phyloP scores from a whole-genome alignment of 108 stramenopile genomes.

The Pseudonitzschia multiseries region DNA sequence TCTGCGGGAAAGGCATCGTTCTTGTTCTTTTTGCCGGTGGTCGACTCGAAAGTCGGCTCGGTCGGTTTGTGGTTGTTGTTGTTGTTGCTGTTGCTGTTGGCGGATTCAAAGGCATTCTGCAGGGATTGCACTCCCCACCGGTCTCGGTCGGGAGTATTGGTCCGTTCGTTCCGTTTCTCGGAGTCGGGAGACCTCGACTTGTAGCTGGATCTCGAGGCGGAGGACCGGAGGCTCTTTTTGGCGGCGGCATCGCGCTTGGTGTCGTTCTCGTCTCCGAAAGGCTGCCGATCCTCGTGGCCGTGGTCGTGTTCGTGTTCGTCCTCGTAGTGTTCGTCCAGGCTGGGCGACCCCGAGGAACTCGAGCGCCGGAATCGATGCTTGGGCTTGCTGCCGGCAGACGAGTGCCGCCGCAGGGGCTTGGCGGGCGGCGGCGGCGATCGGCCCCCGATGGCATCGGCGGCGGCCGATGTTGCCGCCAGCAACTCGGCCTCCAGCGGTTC shows the following conservation, averaged over 20 bases:
- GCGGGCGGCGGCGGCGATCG: not conserved
- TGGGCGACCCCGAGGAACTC: not conserved
- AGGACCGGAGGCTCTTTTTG: not conserved
- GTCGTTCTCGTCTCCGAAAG: too few relatives aligned
- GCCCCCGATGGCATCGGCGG: not conserved
- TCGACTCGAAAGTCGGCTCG: not conserved
- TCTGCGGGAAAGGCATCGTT: not conserved
- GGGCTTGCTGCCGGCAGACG: not conserved
- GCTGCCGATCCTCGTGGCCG: not conserved
- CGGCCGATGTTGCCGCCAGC: not conserved
- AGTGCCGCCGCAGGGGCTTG: not conserved
- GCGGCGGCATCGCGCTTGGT: not conserved
- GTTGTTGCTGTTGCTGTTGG: too few relatives aligned
- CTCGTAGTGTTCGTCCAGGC: not conserved
- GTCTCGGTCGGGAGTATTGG: too few relatives aligned
- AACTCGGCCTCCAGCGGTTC: not conserved
- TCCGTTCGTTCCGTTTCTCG: not conserved
- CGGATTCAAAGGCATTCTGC: not conserved
- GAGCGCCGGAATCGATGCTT: not conserved
- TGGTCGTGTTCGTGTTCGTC: not conserved
- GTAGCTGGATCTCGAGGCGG: not conserved
- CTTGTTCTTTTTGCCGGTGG: not conserved
- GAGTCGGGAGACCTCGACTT: not conserved
- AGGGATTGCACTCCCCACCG: not conserved
- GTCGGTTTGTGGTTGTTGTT: too few relatives aligned